Evolutionary conservation across 495 filamentous ascomycete genomes (phyloP), one percentile per base, ranked within the genome.

Genomic region (Cercophora sp.): DNA sequence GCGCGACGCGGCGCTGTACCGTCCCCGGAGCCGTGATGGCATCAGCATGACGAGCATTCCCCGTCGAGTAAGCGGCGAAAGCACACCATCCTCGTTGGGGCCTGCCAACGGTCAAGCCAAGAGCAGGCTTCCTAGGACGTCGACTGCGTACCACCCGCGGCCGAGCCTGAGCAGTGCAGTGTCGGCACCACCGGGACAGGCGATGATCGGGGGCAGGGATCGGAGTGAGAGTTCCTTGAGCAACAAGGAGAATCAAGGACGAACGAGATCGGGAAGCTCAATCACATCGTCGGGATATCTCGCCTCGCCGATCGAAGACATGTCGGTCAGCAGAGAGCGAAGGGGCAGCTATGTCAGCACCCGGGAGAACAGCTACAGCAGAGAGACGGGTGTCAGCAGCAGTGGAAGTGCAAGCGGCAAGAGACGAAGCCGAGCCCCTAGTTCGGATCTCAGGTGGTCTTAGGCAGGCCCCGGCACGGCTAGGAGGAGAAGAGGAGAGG

Each of bases 1-100:
- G 13, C 69, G 74, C 1, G 73, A 75, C 5, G 52, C 63, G 3
- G 48, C 46, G 6, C 18, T 69, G 8, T 76, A 72, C 43, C 70
- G 76, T 0, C 75, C 77, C 1, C 64, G 71, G 13, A 79, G 75
- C 54, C 68, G 70, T 39, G 76, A 79, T 16, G 48, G 62, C 15
- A 66, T 73, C 8, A 63, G 60, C 23, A 35, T 57, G 13, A 74
- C 69, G 5, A 55, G 55, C 23, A 69, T 74, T 19, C 75, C 71
- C 1, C 65, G 74, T n/a, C 64, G 71, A 10, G 62, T 69, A 0
- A 71, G 67, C 54, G 58, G 62, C 44, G 71, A 74, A 0, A 31
- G 51, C 3, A 18, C 46, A 8, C 8, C 31, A 9, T 61, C 58
- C 3, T 61, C 57, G 5, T 19, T 59, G 3, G 55, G 56, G 29